Percentiles rank a stretch among this genome's conserved stretches.
These are phyloP conservation scores for Agaricus blazei DNA, from an alignment of 768 basidiomycete species.

Conservation along the genomic window DNA sequence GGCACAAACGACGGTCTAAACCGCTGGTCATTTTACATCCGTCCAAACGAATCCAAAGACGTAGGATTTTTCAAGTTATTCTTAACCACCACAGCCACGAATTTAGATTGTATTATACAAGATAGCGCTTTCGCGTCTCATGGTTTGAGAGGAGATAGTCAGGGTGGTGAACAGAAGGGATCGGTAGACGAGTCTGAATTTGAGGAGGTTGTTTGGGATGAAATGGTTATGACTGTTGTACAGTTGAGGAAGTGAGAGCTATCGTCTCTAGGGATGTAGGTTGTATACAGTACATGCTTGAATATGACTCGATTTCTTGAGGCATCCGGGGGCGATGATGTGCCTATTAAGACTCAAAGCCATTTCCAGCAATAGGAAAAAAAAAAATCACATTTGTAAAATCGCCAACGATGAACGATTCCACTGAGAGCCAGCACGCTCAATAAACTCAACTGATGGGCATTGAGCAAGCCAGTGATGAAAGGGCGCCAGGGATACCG, in stretches of 20 bases:
- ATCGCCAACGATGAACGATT: too few species aligned
- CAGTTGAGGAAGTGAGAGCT: neutral
- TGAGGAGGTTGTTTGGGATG: neutral
- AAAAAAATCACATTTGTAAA: too few species aligned
- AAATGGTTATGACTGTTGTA: slow-evolving; percentile 1
- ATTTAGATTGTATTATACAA: slow-evolving; percentile 29
- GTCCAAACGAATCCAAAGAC: slow-evolving; percentile 25
- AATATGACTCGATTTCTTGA: neutral
- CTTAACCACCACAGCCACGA: slow-evolving; percentile 28
- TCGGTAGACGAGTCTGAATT: neutral
- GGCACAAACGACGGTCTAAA: slow-evolving; percentile 25
- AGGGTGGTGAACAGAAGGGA: neutral
- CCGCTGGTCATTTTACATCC: slow-evolving; percentile 27
- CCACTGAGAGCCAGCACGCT: too few species aligned
- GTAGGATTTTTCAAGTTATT: slow-evolving; percentile 41
- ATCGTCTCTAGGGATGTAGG: too few species aligned
- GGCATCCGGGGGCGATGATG: too few species aligned
- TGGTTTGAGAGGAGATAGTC: neutral
- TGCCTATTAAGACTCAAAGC: too few species aligned
- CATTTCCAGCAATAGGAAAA: too few species aligned
- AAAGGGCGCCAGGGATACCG: too few species aligned
- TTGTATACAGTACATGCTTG: neutral
- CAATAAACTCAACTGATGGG: too few species aligned
- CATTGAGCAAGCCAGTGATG: too few species aligned
- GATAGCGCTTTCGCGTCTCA: neutral